phyloP scores from a whole-genome alignment of 2,329 filamentous ascomycete species.

The Herpotrichia juniperi region DNA sequence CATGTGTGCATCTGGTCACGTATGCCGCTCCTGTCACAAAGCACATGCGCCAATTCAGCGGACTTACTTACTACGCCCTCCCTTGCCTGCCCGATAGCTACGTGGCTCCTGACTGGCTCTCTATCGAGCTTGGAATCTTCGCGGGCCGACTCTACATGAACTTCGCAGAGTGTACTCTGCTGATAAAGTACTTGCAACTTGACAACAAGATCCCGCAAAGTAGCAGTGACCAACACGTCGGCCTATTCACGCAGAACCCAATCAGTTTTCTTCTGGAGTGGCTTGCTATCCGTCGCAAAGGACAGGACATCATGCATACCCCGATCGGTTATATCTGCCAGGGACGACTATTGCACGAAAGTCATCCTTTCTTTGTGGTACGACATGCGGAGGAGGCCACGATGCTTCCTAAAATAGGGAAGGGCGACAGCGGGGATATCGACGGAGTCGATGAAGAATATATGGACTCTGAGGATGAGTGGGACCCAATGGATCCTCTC shows the following conservation, averaged over 20 bases:
- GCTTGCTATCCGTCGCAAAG: conserved; percentile 60
- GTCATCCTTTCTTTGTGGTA: conserved; percentile 59
- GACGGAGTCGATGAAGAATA: conserved; percentile 26
- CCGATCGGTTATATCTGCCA: conserved; percentile 64
- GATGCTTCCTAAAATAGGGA: not conserved
- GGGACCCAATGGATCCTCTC: not conserved
- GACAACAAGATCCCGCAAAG: conserved; percentile 19
- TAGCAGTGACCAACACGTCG: conserved; percentile 14
- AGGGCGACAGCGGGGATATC: conserved; percentile 45
- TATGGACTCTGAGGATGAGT: not conserved
- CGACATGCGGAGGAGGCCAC: not conserved
- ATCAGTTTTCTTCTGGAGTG: conserved; percentile 61
- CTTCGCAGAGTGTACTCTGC: conserved; percentile 50
- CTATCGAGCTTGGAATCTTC: conserved; percentile 65
- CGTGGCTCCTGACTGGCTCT: conserved; percentile 59
- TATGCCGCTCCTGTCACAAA: conserved; percentile 67
- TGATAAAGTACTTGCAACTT: conserved; percentile 23
- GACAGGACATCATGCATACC: conserved; percentile 64
- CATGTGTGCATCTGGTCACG: conserved; percentile 53
- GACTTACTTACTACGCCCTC: conserved; percentile 58
- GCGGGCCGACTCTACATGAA: conserved; percentile 66
- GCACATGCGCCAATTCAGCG: conserved; percentile 65
- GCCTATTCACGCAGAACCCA: conserved; percentile 31
- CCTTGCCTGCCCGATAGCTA: conserved; percentile 53
- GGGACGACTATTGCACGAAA: conserved; percentile 54